Evolutionary conservation across 192 early-diverging fungal genomes (phyloP).

Genomic region (Gaertneriomyces semiglobifer): DNA sequence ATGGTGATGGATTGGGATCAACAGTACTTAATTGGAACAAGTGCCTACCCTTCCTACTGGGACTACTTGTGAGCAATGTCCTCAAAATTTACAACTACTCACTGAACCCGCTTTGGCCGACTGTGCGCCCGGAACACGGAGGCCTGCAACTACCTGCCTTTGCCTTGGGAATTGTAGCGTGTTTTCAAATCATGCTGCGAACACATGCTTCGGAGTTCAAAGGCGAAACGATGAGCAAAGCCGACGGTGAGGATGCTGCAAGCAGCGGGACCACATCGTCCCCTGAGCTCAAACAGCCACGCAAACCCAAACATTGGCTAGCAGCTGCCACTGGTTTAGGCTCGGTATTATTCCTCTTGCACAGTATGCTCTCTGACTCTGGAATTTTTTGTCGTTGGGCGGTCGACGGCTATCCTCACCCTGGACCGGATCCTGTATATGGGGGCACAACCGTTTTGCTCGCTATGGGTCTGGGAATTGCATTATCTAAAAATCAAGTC

Average conservation of each 20-base stretch:
- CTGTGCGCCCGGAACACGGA: conserved; percentile 11
- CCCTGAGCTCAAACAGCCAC: background rate
- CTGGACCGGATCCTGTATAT: conserved; percentile 9
- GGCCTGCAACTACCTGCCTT: conserved; percentile 3
- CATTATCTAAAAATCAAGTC: background rate
- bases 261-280: background rate
- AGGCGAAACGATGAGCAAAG: background rate
- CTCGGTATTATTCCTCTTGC: conserved; percentile 11
- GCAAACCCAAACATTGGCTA: background rate
- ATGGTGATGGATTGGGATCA: conserved; percentile 9
- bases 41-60: conserved; percentile 7
- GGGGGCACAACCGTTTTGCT: conserved; percentile 15
- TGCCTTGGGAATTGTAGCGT: conserved; percentile 10
- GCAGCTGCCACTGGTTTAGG: conserved; percentile 8
- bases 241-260: background rate
- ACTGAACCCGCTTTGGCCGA: conserved; percentile 20
- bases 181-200: background rate
- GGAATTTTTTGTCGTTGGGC: conserved; percentile 22
- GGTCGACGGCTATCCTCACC: conserved; percentile 16
- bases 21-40: background rate
- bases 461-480: conserved; percentile 13
- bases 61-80: conserved; percentile 14
- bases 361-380: conserved; percentile 22
- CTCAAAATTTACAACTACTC: conserved; percentile 15
- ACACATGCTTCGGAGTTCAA: background rate